phyloP scores from a whole-genome alignment of 1,284 basidiomycete species.

The Fistulina hepatica region DNA sequence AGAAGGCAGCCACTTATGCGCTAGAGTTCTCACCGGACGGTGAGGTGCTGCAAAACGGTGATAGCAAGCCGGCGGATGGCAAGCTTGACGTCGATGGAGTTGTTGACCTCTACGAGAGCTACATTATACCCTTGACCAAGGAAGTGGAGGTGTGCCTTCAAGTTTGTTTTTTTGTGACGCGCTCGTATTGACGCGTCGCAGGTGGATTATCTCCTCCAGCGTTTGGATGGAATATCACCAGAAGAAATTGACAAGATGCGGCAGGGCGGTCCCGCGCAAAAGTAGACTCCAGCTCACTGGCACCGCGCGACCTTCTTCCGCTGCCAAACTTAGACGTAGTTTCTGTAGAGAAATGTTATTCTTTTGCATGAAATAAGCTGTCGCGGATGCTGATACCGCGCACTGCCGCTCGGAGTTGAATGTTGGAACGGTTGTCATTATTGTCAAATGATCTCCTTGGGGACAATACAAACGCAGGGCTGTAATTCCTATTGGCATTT shows the following conservation, averaged over 20 bases:
- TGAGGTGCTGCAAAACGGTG: slow-evolving; percentile 29
- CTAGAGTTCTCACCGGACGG: slow-evolving; percentile 79
- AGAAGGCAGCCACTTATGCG: slow-evolving; percentile 90
- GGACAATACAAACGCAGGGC: too few relatives aligned
- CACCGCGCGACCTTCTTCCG: too few relatives aligned
- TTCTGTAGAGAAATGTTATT: too few relatives aligned
- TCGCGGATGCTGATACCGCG: too few relatives aligned
- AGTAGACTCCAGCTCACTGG: too few relatives aligned
- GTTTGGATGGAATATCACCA: slow-evolving; percentile 72
- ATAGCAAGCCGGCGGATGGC: slow-evolving; percentile 23
- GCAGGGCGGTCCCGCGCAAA: too few relatives aligned
- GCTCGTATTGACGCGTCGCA: slow-evolving; percentile 23
- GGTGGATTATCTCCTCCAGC: slow-evolving; percentile 86
- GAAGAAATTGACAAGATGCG: slow-evolving; percentile 66
- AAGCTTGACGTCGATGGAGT: slow-evolving; percentile 94
- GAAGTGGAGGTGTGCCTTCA: slow-evolving; percentile 80
- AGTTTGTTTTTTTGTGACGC: slow-evolving; percentile 1
- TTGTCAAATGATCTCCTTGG: too few relatives aligned
- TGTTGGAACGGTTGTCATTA: too few relatives aligned
- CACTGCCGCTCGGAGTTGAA: too few relatives aligned
- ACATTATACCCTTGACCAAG: slow-evolving; percentile 95
- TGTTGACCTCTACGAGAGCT: slow-evolving; percentile 86
- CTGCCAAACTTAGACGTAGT: too few relatives aligned
- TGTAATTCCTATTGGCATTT: too few relatives aligned
- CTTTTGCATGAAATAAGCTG: too few relatives aligned